Evolutionary conservation across 2,329 filamentous ascomycete species (phyloP).

Genomic region (Paecilomyces formosus): DNA sequence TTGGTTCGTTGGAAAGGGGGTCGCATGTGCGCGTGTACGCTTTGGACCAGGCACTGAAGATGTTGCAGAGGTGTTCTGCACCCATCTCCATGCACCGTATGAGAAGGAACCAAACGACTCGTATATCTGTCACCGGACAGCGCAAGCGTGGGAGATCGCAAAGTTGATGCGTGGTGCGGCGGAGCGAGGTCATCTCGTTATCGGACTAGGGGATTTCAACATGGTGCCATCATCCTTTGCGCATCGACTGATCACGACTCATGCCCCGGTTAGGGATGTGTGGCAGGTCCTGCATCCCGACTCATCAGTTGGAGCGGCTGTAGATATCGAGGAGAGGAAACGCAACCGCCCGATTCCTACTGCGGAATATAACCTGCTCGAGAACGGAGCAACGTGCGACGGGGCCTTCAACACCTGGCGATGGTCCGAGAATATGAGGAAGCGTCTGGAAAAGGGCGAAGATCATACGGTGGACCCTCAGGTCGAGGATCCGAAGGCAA

Average conservation of each 20-base stretch:
- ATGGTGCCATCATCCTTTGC: conserved; percentile 84
- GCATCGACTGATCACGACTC: conserved; percentile 72
- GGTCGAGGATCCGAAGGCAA: conserved; percentile 64
- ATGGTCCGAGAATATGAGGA: conserved; percentile 67
- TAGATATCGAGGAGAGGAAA: conserved; percentile 59
- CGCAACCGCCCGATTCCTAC: conserved; percentile 63
- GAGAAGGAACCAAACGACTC: conserved; percentile 71
- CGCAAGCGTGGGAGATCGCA: conserved; percentile 91
- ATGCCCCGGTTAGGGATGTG: conserved; percentile 69
- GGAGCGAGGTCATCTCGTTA: conserved; percentile 71
- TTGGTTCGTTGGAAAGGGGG: conserved; percentile 93
- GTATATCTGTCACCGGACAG: conserved; percentile 82
- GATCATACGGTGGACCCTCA: conserved; percentile 59
- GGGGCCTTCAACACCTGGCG: conserved; percentile 86
- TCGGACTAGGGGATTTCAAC: conserved; percentile 92
- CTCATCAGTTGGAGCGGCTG: conserved; percentile 68
- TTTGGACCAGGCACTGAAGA: conserved; percentile 59
- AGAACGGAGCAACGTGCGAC: conserved; percentile 85
- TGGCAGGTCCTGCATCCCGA: conserved; percentile 82
- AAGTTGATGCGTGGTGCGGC: conserved; percentile 79
- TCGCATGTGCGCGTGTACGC: conserved; percentile 73
- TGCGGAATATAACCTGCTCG: conserved; percentile 66
- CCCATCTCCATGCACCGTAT: conserved; percentile 85
- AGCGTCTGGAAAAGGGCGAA: conserved; percentile 57
- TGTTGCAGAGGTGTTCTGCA: conserved; percentile 83